A percentile compares a stretch with the other conserved stretches of the same genome.
Evolutionary conservation across 2,329 filamentous ascomycete species (phyloP).

Genomic region (Botrytis tulipae): DNA sequence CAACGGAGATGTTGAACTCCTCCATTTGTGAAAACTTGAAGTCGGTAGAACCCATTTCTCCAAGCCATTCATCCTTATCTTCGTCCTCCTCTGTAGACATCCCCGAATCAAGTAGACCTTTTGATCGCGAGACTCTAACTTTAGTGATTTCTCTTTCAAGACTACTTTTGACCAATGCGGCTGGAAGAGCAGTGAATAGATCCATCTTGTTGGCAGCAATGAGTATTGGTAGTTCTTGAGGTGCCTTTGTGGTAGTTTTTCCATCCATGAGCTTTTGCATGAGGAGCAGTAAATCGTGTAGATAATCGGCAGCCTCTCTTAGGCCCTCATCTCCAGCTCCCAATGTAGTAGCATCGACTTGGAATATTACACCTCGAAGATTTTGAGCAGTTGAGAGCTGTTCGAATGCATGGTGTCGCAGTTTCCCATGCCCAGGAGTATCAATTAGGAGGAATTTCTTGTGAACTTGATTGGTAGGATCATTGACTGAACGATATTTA

Average conservation of each 20-base stretch:
- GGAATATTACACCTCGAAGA: conserved; percentile 74
- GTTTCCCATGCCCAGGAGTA: conserved; percentile 93
- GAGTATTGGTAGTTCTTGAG: conserved; percentile 67
- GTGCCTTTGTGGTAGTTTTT: conserved; percentile 55
- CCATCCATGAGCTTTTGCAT: conserved; percentile 70
- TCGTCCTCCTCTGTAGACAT: conserved; percentile 59
- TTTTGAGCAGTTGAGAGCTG: conserved; percentile 48
- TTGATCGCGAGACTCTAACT: conserved; percentile 73
- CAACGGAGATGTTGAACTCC: conserved; percentile 77
- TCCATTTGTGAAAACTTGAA: conserved; percentile 82
- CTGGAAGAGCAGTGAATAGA: conserved; percentile 86
- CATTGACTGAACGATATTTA: conserved; percentile 63
- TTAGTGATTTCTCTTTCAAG: conserved; percentile 80
- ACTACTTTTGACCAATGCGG: conserved; percentile 68
- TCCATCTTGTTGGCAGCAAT: conserved; percentile 95
- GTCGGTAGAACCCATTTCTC: conserved; percentile 71
- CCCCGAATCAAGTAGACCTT: conserved; percentile 78
- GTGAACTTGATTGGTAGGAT: conserved; percentile 56
- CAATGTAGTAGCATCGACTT: conserved; percentile 80
- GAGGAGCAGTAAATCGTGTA: conserved; percentile 83
- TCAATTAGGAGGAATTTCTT: conserved; percentile 77
- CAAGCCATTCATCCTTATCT: conserved; percentile 82
- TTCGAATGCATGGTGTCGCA: conserved; percentile 67
- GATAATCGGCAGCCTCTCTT: conserved; percentile 73
- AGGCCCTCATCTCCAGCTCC: conserved; percentile 56